Conservation (phyloP, 1,284 basidiomycete species). For the Neotropicomus parvogracilis region DNA sequence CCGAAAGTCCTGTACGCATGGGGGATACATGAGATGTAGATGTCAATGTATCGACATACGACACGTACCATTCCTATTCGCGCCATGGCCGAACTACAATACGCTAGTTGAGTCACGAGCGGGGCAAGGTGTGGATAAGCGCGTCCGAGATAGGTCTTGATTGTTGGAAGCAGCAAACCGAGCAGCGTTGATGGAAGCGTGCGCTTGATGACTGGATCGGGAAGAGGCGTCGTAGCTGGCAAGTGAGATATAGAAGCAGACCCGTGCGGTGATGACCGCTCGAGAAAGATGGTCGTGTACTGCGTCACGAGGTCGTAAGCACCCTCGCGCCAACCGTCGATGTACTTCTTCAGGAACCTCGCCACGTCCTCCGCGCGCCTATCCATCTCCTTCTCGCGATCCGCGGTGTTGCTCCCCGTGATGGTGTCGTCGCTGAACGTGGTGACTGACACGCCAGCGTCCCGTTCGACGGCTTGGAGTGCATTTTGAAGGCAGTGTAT, state of each 20-base stretch:
- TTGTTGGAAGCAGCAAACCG: conserved; percentile 56
- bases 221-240: conserved; percentile 15
- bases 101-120: conserved; percentile 86
- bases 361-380: conserved; percentile 67
- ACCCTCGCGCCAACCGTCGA: conserved; percentile 89
- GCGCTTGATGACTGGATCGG: conserved; percentile 24
- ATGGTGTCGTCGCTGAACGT: conserved; percentile 13
- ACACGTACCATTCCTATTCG: conserved; percentile 69
- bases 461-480: conserved; percentile 43
- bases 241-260: conserved; percentile 22
- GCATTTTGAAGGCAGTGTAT: conserved; percentile 48
- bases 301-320: conserved; percentile 90
- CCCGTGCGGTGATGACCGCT: conserved; percentile 40
- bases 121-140: conserved; percentile 64
- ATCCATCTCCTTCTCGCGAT: conserved; percentile 38
- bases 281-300: conserved; percentile 86
- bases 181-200: conserved; percentile 43
- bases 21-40: neutral
- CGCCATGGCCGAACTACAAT: conserved; percentile 88
- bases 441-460: conserved; percentile 31
- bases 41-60: neutral
- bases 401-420: conserved; percentile 20
- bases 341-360: conserved; percentile 79
- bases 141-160: conserved; percentile 52
- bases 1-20: conserved; percentile 27